Evolutionary conservation across 306 rosid species (phyloP).

Genomic region (Urtica urens): DNA sequence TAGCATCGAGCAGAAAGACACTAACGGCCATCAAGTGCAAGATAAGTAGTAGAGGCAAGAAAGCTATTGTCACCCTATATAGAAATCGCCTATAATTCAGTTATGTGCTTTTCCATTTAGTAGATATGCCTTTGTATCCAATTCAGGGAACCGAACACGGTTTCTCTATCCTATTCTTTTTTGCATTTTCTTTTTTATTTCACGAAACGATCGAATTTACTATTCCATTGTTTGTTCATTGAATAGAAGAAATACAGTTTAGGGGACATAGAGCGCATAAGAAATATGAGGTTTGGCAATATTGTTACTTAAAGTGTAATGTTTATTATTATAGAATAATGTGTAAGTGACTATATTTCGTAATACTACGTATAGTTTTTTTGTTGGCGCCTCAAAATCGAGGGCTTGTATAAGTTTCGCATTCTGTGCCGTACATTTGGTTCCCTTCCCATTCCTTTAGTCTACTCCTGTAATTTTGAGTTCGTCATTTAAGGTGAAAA

Average conservation of each 20-base stretch:
- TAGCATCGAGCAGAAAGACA: conserved; percentile 23
- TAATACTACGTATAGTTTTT: conserved; percentile 1
- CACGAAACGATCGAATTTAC: conserved; percentile 29
- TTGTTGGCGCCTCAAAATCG: conserved; percentile 9
- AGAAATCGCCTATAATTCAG: conserved; percentile 6
- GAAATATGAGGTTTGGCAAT: conserved; percentile 11
- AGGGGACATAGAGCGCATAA: conserved; percentile 17
- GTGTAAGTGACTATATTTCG: neutral
- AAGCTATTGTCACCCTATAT: conserved; percentile 7
- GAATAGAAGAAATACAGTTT: conserved; percentile 24
- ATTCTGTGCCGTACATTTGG: neutral
- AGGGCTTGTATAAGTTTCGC: conserved; percentile 2
- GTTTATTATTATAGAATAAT: neutral
- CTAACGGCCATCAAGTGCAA: conserved; percentile 43
- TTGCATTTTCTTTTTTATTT: conserved; percentile 13
- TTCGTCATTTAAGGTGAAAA: neutral
- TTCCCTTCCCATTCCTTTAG: neutral
- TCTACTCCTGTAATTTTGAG: neutral
- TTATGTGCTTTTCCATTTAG: conserved; percentile 6
- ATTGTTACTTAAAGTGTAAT: conserved; percentile 7
- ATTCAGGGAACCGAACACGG: conserved; percentile 17
- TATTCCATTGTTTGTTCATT: conserved; percentile 62
- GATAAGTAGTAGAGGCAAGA: conserved; percentile 31
- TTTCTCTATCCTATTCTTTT: conserved; percentile 17
- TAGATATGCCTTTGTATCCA: conserved; percentile 11